Evolutionary conservation across 169 alveolate genomes (phyloP).

Genomic region (Plasmodium gaboni): DNA sequence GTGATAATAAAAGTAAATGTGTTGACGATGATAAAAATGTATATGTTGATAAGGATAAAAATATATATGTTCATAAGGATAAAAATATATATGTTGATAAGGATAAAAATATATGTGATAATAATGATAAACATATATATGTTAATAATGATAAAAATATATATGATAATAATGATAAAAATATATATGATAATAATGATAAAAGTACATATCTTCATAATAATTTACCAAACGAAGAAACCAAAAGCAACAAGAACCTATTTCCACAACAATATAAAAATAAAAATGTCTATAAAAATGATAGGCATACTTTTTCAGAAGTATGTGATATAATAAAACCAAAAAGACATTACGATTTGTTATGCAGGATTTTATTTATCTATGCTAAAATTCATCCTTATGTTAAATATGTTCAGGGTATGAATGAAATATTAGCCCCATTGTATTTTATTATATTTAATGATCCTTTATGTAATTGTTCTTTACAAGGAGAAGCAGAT

Average conservation of each 20-base stretch:
- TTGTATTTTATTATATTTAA: slow-evolving; percentile 83
- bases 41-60: not conserved
- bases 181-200: not conserved
- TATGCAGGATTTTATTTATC: slow-evolving; percentile 86
- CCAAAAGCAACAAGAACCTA: not conserved
- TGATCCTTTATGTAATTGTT: slow-evolving; percentile 79
- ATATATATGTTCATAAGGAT: not conserved
- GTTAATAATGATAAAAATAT: not conserved
- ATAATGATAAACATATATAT: not conserved
- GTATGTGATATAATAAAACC: slow-evolving; percentile 73
- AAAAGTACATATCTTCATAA: not conserved
- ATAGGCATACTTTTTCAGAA: slow-evolving; percentile 10
- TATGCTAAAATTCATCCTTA: slow-evolving; percentile 88
- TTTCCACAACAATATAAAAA: not conserved
- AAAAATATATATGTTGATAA: not conserved
- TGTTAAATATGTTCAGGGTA: slow-evolving; percentile 91
- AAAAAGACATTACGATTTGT: slow-evolving; percentile 78
- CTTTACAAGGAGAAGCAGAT: slow-evolving; percentile 89
- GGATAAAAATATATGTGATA: not conserved
- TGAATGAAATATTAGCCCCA: slow-evolving; percentile 91
- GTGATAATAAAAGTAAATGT: not conserved
- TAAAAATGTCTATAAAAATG: too few species aligned
- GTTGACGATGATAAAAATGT: too few species aligned
- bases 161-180: not conserved
- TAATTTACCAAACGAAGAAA: not conserved